A percentile compares a stretch with the other conserved stretches of the same genome.
Conservation (phyloP, 306 rosid genomes). For the Inga oerstediana region DNA sequence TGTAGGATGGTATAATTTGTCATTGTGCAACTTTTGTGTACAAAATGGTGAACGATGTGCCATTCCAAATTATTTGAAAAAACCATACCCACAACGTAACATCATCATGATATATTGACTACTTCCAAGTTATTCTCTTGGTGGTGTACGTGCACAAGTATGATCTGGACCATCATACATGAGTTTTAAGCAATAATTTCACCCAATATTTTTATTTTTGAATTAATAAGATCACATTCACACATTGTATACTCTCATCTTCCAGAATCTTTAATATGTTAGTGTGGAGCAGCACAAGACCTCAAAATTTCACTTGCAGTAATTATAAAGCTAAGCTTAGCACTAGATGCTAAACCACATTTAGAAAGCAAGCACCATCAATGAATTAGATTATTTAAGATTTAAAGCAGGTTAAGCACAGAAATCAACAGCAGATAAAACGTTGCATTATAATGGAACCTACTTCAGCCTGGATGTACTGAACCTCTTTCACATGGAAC, state of each 20-base stretch:
- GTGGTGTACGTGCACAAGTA: neutral
- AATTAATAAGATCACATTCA: neutral
- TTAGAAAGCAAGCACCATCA: neutral
- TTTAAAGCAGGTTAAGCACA: neutral
- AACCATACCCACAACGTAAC: neutral
- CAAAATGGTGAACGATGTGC: neutral
- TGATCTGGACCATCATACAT: neutral
- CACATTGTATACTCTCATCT: neutral
- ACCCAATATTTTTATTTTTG: neutral
- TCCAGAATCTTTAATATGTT: neutral
- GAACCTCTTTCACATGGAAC: slow-evolving; percentile 82
- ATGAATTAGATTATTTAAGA: neutral
- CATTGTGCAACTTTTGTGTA: neutral
- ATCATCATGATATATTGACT: neutral
- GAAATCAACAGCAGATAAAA: slow-evolving; percentile 14
- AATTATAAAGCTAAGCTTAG: neutral
- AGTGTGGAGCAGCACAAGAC: slow-evolving; percentile 13
- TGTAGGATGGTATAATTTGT: neutral
- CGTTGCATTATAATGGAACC: slow-evolving; percentile 24
- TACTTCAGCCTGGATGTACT: slow-evolving; percentile 94
- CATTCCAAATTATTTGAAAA: neutral
- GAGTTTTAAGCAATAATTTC: neutral
- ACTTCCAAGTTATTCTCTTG: slow-evolving; percentile 11
- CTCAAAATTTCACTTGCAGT: neutral
- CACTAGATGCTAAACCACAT: neutral